Conservation (phyloP, 441 rosid species). For the Gossypium gossypioides region DNA sequence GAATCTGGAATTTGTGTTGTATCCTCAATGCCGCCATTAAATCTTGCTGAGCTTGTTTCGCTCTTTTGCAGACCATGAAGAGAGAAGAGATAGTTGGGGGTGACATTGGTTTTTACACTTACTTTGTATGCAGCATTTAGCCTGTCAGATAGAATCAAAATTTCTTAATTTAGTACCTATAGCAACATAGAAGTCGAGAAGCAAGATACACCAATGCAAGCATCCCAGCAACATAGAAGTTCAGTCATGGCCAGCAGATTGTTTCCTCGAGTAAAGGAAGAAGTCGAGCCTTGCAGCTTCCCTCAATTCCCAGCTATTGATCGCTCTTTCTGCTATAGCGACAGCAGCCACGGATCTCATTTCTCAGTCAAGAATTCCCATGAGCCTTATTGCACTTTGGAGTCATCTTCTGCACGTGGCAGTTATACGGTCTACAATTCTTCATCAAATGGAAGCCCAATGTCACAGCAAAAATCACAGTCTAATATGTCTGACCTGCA, state of each 20-base stretch:
- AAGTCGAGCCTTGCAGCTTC: constrained; percentile 29
- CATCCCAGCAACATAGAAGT: constrained; percentile 24
- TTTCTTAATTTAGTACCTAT: no score
- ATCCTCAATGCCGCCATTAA: neutral
- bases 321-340: constrained; percentile 20
- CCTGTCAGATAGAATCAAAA: neutral
- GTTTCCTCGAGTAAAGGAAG: constrained; percentile 31
- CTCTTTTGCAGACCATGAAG: constrained; percentile 18
- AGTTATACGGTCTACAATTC: constrained; percentile 23
- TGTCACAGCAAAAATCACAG: constrained; percentile 32
- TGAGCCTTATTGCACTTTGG: constrained; percentile 48
- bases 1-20: neutral
- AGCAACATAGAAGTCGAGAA: no score
- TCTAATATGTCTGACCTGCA: constrained; percentile 26
- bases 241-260: constrained; percentile 36
- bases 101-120: neutral
- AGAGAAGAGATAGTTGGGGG: neutral
- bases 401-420: constrained; percentile 46
- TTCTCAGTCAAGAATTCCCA: constrained; percentile 28
- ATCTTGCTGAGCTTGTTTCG: neutral
- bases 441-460: constrained; percentile 37
- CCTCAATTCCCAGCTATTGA: constrained; percentile 33
- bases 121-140: neutral
- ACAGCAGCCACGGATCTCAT: constrained; percentile 20
- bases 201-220: constrained; percentile 20